phyloP scores from a whole-genome alignment of 306 rosid genomes.

The Sicyos edulis region DNA sequence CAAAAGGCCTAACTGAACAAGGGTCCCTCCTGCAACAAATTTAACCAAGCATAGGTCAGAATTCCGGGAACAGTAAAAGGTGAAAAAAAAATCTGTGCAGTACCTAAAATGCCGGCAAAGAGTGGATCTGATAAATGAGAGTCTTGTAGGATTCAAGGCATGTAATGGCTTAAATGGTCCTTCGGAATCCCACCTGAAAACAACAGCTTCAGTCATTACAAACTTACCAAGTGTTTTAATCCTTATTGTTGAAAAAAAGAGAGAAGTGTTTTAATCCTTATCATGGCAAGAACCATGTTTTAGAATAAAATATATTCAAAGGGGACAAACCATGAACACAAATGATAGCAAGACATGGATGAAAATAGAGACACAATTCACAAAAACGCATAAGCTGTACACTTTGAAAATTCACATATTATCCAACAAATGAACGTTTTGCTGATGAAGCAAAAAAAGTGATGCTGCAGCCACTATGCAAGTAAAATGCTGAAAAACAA shows the following conservation, averaged over 20 bases:
- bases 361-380: not conserved
- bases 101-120: conserved; percentile 79
- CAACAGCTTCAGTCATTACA: not conserved
- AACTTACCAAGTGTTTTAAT: not conserved
- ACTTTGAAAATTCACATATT: not conserved
- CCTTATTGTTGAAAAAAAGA: no score
- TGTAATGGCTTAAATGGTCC: conserved; percentile 95
- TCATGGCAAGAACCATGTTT: not conserved
- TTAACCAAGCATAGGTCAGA: not conserved
- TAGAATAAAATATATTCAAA: not conserved
- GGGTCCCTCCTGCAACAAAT: conserved; percentile 73
- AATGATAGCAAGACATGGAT: conserved; percentile 4
- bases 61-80: no score
- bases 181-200: conserved; percentile 84
- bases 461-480: no score
- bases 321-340: not conserved
- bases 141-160: conserved; percentile 77
- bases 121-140: conserved; percentile 75
- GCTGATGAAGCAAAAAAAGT: not conserved
- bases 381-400: not conserved
- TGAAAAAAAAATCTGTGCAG: not conserved
- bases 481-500: not conserved
- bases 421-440: not conserved
- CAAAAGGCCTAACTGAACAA: conserved; percentile 53
- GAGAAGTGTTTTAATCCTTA: not conserved